Percentiles rank a stretch among this genome's conserved stretches.
Conservation (phyloP, 371 early-diverging fungal species). For the Blakeslea trispora region DNA sequence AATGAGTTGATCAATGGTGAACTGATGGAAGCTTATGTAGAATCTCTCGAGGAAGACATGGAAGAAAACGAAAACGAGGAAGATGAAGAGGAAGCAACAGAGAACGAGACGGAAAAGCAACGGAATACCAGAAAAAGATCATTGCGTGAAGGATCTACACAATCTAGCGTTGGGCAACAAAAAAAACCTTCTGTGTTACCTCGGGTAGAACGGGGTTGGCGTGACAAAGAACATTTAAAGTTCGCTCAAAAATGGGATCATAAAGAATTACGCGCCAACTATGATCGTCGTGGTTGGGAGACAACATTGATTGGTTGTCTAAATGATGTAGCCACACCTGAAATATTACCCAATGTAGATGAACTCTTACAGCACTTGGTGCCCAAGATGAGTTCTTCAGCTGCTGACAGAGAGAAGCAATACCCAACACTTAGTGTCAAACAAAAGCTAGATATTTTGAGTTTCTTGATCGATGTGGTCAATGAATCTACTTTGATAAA, state of each 20-base stretch:
- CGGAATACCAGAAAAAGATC: no score
- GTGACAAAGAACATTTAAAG: conserved; percentile 36
- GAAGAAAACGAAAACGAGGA: neutral
- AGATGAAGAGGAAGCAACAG: conserved; percentile 11
- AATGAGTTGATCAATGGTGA: conserved; percentile 41
- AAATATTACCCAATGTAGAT: conserved; percentile 42
- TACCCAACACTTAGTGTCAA: conserved; percentile 38
- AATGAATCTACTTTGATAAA: conserved; percentile 48
- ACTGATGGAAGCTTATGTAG: conserved; percentile 35
- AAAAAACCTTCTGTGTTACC: conserved; percentile 15
- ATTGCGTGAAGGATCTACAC: conserved; percentile 4
- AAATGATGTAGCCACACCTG: conserved; percentile 50
- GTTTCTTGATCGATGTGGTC: conserved; percentile 42
- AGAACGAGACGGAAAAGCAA: neutral
- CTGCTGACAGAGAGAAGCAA: conserved; percentile 46
- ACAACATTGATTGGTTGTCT: conserved; percentile 47
- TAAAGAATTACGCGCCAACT: conserved; percentile 32
- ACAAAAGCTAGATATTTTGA: conserved; percentile 44
- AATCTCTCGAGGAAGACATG: conserved; percentile 19
- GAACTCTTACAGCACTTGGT: conserved; percentile 40
- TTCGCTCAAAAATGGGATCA: conserved; percentile 44
- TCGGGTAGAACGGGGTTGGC: conserved; percentile 39
- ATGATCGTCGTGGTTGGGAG: conserved; percentile 51
- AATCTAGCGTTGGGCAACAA: conserved; percentile 3
- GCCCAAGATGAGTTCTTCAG: conserved; percentile 36